Conservation (phyloP, 2,329 filamentous ascomycete genomes). For the Thyridium curvatum region DNA sequence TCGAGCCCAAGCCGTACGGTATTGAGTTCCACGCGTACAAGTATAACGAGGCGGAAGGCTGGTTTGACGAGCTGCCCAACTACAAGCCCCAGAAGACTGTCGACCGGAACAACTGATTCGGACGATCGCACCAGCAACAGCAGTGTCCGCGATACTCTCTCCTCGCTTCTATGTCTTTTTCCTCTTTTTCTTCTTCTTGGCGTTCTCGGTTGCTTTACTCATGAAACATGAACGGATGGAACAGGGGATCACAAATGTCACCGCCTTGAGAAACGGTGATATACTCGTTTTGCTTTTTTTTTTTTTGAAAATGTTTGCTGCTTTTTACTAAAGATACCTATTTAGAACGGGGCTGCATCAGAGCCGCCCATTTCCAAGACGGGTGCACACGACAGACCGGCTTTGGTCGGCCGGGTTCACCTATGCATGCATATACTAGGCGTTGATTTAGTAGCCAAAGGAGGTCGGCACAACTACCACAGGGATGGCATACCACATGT, state of each 20-base stretch:
- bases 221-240: too few relatives aligned
- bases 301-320: background rate
- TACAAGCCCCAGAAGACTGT: conserved; percentile 65
- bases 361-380: too few relatives aligned
- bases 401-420: too few relatives aligned
- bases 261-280: too few relatives aligned
- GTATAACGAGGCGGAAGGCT: conserved; percentile 71
- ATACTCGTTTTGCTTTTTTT: conserved; percentile 1
- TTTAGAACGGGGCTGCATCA: background rate
- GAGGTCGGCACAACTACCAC: too few relatives aligned
- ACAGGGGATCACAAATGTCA: too few relatives aligned
- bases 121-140: background rate
- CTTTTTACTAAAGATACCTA: background rate
- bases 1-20: conserved; percentile 96
- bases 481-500: too few relatives aligned
- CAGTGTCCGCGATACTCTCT: background rate
- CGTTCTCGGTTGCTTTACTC: too few relatives aligned
- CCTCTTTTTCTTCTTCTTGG: background rate
- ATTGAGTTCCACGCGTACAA: conserved; percentile 95
- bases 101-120: conserved; percentile 28
- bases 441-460: too few relatives aligned
- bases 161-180: background rate
- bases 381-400: too few relatives aligned
- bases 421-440: too few relatives aligned
- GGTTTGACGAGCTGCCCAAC: conserved; percentile 81